Evolutionary conservation across 1,139 yeast species (phyloP), one percentile per base, ranked within the genome.

Genomic region (Yamadazyma conglobata): DNA sequence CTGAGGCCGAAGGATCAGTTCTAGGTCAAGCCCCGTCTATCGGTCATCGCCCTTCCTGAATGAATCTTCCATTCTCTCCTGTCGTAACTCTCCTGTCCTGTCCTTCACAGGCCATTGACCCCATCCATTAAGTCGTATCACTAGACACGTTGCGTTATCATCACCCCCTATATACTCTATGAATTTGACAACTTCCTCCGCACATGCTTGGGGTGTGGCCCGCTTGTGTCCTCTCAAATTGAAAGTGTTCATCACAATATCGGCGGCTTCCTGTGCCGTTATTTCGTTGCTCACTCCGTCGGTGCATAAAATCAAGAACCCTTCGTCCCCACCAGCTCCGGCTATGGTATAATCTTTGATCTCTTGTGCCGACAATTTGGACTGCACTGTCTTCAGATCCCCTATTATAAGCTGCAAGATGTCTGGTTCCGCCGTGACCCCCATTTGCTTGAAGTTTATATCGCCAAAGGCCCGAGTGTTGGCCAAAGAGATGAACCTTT

Each of bases 401-500:
- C 91, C 91, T 29, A 85, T 60, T 10, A 79, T 52, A 43, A 70
- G 76, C 37, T 85, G 85, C 11, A 72, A 61, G 27, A 91, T 65
- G 40, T 91, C 96, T 0, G 98, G 98, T 58, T 91, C 98, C 3
- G 96, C 88, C 1, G 88, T 71, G 3, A 91, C 79, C 0, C 98
- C 98, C 53, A 78, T 74, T 19, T 80, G 70, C 54, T 91, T 91
- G 35, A 79, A 95, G 21, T 70, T 64, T 12, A 80, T 52, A 56
- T 91, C 98, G 21, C 98, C 98, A 67, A 91, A 91, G 2, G 96
- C 73, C 39, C 98, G 69, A 1, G 98, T 91, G 51, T 91, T 91
- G 24, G 96, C 96, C 47, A 80, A 79, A 39, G 82, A 75, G 27
- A 87, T 73, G 48, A 82, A 89, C 39, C 98, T 56, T 48, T 84